A percentile compares a stretch with the other conserved stretches of the same genome.
Conservation (phyloP, 2,329 filamentous ascomycete genomes). For the Cordyceps javanica region DNA sequence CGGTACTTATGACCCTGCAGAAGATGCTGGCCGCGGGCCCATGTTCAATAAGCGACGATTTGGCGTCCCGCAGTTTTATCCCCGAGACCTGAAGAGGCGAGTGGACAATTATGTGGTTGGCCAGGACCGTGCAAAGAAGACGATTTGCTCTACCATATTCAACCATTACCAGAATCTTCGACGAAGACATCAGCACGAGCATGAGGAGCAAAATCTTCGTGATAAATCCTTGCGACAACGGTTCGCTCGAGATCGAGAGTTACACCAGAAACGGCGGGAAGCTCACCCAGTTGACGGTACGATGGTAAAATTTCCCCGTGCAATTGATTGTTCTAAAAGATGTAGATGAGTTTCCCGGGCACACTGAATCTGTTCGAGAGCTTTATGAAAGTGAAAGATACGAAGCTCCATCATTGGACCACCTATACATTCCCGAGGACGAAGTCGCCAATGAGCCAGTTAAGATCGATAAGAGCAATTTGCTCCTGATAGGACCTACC, state of each 20-base stretch:
- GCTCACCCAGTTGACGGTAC: constrained; percentile 75
- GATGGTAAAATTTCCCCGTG: constrained; percentile 17
- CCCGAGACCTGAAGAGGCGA: constrained; percentile 72
- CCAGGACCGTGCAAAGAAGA: constrained; percentile 90
- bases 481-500: constrained; percentile 83
- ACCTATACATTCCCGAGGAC: constrained; percentile 46
- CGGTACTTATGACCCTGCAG: constrained; percentile 51
- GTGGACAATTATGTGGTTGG: constrained; percentile 96
- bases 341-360: constrained; percentile 50
- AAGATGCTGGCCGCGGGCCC: constrained; percentile 48
- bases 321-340: neutral
- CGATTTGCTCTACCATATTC: constrained; percentile 86
- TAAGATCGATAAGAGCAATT: constrained; percentile 92
- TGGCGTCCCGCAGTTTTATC: constrained; percentile 58
- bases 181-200: constrained; percentile 70
- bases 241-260: constrained; percentile 60
- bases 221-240: constrained; percentile 67
- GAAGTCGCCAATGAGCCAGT: constrained; percentile 40
- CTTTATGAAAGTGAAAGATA: constrained; percentile 30
- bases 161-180: constrained; percentile 92
- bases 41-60: constrained; percentile 54
- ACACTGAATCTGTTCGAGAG: constrained; percentile 40
- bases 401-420: constrained; percentile 30
- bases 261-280: constrained; percentile 48
- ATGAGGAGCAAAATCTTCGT: constrained; percentile 47